These are phyloP conservation scores for Serendipita sp. DNA, from an alignment of 768 basidiomycete genomes.

Conservation along the genomic window DNA sequence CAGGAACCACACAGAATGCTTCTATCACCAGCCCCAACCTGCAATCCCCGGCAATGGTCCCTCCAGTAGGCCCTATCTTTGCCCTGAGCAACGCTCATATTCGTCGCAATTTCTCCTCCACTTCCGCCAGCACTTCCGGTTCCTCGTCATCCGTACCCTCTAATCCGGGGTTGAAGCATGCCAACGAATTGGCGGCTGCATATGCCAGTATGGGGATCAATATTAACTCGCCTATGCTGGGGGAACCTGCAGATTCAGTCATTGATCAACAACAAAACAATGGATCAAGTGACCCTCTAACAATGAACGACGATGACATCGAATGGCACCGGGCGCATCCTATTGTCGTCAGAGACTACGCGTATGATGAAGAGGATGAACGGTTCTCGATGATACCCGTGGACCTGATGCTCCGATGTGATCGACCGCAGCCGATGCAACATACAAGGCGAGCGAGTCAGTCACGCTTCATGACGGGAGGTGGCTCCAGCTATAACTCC, in stretches of 20 bases:
- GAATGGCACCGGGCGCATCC: neutral
- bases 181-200: conserved; percentile 2
- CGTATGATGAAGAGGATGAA: neutral
- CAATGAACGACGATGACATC: neutral
- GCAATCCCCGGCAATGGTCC: neutral
- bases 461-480: neutral
- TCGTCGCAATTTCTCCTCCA: conserved; percentile 3
- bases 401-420: neutral
- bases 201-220: neutral
- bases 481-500: neutral
- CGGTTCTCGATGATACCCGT: neutral
- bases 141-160: neutral
- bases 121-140: conserved; percentile 1
- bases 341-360: neutral
- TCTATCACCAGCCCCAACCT: neutral
- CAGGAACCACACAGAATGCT: neutral
- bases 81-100: neutral
- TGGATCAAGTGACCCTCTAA: neutral
- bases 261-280: neutral
- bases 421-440: neutral
- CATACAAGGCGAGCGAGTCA: neutral
- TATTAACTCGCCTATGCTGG: neutral
- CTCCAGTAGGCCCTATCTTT: neutral
- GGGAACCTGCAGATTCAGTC: neutral
- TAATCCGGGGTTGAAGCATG: neutral